Conservation (phyloP, 1,139 yeast genomes). For the Yamadazyma atlantica region DNA sequence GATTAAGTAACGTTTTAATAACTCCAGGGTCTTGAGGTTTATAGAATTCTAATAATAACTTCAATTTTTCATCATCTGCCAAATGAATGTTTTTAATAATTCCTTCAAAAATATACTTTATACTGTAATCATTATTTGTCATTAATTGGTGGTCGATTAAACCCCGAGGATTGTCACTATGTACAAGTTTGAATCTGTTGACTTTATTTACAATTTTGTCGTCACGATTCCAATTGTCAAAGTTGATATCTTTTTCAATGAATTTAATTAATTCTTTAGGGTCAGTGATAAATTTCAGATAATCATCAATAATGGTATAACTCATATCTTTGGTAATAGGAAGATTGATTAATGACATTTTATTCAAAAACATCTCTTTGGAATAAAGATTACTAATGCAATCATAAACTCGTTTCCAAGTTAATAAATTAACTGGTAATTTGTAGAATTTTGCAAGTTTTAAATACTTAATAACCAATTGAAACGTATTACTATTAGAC, state of each 20-base stretch:
- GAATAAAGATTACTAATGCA: constrained; percentile 37
- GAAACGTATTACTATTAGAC: constrained; percentile 28
- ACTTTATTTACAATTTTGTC: constrained; percentile 32
- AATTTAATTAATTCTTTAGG: constrained; percentile 30
- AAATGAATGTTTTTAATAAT: constrained; percentile 2
- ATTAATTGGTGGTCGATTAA: neutral
- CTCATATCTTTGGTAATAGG: constrained; percentile 35
- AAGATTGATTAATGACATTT: constrained; percentile 29
- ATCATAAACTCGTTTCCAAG: constrained; percentile 41
- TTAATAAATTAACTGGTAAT: constrained; percentile 35
- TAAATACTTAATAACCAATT: constrained; percentile 31
- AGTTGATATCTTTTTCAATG: constrained; percentile 33
- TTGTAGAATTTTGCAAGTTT: constrained; percentile 25
- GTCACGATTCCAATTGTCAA: constrained; percentile 30
- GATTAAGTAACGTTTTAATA: constrained; percentile 6
- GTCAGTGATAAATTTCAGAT: constrained; percentile 25
- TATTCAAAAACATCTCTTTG: constrained; percentile 36
- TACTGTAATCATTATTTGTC: constrained; percentile 4
- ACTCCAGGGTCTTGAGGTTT: constrained; percentile 6
- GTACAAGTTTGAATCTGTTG: constrained; percentile 19
- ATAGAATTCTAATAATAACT: constrained; percentile 8
- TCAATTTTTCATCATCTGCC: constrained; percentile 4
- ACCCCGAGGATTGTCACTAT: constrained; percentile 1
- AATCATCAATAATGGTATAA: constrained; percentile 37
- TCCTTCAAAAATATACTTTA: constrained; percentile 7